Percentiles rank a stretch among this genome's conserved stretches.
Evolutionary conservation across 2,329 filamentous ascomycete genomes (phyloP).

Genomic region (Torrubiella hemipterigena): DNA sequence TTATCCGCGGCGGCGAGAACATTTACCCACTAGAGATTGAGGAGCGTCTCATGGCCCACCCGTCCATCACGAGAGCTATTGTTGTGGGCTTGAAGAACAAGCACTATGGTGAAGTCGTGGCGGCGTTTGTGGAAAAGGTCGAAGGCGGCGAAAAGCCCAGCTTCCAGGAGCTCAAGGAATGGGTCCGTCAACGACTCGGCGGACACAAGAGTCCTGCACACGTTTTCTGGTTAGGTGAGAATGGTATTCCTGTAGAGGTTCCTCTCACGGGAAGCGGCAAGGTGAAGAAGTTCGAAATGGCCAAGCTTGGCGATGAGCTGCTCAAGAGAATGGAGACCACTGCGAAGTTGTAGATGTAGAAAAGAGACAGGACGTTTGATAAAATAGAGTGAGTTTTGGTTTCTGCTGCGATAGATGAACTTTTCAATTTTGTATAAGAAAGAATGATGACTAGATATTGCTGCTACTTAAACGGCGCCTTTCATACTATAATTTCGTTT

Average conservation of each 20-base stretch:
- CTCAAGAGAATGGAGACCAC: conserved; percentile 34
- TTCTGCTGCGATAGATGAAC: not conserved
- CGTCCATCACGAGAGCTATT: conserved; percentile 48
- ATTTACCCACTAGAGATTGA: conserved; percentile 66
- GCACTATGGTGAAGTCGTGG: conserved; percentile 65
- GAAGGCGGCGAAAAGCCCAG: conserved; percentile 25
- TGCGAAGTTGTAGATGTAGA: conserved; percentile 28
- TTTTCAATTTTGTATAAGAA: conserved; percentile 1
- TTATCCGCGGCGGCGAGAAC: conserved; percentile 66
- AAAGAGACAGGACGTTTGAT: not conserved
- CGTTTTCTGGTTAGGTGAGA: conserved; percentile 64
- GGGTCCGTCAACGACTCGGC: conserved; percentile 50
- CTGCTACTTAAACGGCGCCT: no score
- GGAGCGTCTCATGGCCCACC: conserved; percentile 55
- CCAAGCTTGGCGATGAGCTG: conserved; percentile 40
- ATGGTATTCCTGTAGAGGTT: conserved; percentile 39
- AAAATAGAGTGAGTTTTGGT: not conserved
- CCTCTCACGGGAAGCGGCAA: conserved; percentile 64
- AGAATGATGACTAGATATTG: not conserved
- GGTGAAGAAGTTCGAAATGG: conserved; percentile 56
- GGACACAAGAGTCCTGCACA: conserved; percentile 59
- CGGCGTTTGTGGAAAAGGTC: conserved; percentile 43
- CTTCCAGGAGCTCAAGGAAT: conserved; percentile 45
- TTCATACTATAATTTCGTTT: no score
- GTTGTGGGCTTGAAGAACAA: conserved; percentile 58